Percentiles rank a stretch among this genome's conserved stretches.
Evolutionary conservation across 164 flowering plant genomes (phyloP).

Genomic region (Tinospora cordifolia): DNA sequence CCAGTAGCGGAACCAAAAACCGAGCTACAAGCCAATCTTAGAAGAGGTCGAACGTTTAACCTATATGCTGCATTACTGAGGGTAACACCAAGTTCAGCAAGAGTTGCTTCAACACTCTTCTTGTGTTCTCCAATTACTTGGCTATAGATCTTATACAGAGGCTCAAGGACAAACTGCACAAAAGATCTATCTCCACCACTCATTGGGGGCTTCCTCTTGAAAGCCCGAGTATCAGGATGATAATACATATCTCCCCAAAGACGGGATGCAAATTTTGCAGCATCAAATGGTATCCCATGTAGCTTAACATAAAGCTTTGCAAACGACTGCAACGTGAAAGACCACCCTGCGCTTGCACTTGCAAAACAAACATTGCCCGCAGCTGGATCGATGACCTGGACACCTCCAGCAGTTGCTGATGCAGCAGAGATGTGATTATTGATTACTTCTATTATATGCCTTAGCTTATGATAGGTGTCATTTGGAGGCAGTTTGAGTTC

Average conservation of each 20-base stretch:
- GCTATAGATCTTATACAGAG: constrained; percentile 91
- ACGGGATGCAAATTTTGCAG: constrained; percentile 78
- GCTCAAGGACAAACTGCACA: constrained; percentile 93
- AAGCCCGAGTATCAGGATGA: constrained; percentile 62
- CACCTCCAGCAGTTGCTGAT: constrained; percentile 82
- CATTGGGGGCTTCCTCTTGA: constrained; percentile 65
- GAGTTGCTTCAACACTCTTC: constrained; percentile 93
- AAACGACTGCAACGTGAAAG: constrained; percentile 91
- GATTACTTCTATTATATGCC: constrained; percentile 82
- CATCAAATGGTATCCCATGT: constrained; percentile 88
- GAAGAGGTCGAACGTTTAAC: constrained; percentile 83
- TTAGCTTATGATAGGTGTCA: constrained; percentile 88
- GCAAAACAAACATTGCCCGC: constrained; percentile 99
- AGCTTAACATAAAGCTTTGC: constrained; percentile 90
- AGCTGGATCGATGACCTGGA: constrained; percentile 72
- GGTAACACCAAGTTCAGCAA: constrained; percentile 88
- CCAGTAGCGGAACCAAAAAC: constrained; percentile 97
- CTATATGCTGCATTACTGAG: constrained; percentile 86
- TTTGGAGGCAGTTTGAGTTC: constrained; percentile 93
- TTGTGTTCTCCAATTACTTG: constrained; percentile 97
- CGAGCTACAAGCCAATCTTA: constrained; percentile 91
- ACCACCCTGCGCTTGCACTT: constrained; percentile 96
- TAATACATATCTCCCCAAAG: constrained; percentile 95
- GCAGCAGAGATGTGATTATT: constrained; percentile 75
- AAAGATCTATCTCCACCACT: constrained; percentile 89